Percentiles rank a stretch among this genome's conserved stretches.
Conservation (phyloP, 2,329 filamentous ascomycete genomes). For the Albifimbria verrucaria region DNA sequence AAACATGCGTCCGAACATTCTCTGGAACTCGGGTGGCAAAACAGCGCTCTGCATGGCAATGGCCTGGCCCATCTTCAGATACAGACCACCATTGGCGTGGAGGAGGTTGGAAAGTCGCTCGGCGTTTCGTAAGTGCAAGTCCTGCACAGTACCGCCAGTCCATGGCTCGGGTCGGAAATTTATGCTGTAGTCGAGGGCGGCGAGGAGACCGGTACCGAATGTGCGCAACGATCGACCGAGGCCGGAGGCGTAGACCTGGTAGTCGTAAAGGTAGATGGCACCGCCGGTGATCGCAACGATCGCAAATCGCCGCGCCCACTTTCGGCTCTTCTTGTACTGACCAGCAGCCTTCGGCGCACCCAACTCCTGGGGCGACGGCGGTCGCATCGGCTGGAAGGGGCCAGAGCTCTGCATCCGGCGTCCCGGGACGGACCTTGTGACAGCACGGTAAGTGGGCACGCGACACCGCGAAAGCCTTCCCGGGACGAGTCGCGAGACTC, state of each 20-base stretch:
- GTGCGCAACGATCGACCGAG: slow-evolving; percentile 77
- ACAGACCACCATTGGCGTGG: slow-evolving; percentile 83
- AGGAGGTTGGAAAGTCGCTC: slow-evolving; percentile 79
- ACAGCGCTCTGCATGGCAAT: slow-evolving; percentile 98
- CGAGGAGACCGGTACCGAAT: slow-evolving; percentile 73
- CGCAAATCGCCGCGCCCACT: slow-evolving; percentile 73
- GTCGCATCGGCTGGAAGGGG: slow-evolving; percentile 64
- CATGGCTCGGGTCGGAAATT: slow-evolving; percentile 84
- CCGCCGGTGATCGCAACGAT: slow-evolving; percentile 59
- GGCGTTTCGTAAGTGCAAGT: slow-evolving; percentile 80
- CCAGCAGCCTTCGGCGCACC: slow-evolving; percentile 69
- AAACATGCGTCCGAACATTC: slow-evolving; percentile 96
- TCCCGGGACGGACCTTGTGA: slow-evolving; percentile 3
- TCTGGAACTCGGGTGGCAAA: slow-evolving; percentile 88
- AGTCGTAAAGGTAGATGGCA: slow-evolving; percentile 66
- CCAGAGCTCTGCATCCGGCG: slow-evolving; percentile 29
- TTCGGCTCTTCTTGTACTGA: slow-evolving; percentile 65
- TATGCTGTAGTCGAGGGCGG: slow-evolving; percentile 92
- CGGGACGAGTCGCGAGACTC: slow-evolving; percentile 13
- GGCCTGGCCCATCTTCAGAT: slow-evolving; percentile 96
- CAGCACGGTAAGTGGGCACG: slow-evolving; percentile 9
- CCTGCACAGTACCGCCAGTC: slow-evolving; percentile 68
- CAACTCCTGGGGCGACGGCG: slow-evolving; percentile 75
- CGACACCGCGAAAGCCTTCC: slow-evolving; percentile 11
- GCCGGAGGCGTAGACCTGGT: slow-evolving; percentile 72